A percentile compares a stretch with the other conserved stretches of the same genome.
phyloP scores from a whole-genome alignment of 148 eudicot species.

The Rhododendron kiyosumense region DNA sequence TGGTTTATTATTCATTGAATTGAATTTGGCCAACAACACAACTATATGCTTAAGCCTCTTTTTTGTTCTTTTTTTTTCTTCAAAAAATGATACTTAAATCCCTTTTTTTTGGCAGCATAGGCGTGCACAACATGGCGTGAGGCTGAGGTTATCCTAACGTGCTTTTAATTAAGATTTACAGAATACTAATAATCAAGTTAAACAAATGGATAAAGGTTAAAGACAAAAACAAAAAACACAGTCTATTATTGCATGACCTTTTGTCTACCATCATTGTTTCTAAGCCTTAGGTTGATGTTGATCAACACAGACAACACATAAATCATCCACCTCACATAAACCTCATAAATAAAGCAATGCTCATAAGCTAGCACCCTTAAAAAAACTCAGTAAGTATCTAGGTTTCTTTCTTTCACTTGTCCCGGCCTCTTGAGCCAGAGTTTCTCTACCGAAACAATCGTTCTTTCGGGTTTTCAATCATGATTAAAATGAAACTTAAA shows the following conservation, averaged over 20 bases:
- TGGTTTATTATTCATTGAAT: neutral
- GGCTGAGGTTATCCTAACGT: constrained; percentile 30
- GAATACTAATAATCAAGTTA: neutral
- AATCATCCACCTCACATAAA: neutral
- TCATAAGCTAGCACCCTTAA: neutral
- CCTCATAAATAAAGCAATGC: neutral
- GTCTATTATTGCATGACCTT: constrained; percentile 17
- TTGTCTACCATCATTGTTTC: constrained; percentile 20
- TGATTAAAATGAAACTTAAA: constrained; percentile 12
- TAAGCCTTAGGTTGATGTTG: constrained; percentile 5
- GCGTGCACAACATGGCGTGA: constrained; percentile 5
- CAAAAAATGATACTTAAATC: neutral
- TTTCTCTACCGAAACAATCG: neutral
- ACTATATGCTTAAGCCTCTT: neutral
- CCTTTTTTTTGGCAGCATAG: neutral
- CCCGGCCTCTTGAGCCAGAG: neutral
- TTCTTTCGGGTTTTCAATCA: neutral
- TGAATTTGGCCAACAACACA: neutral
- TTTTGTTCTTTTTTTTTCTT: neutral
- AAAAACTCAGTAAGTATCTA: neutral
- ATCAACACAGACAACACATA: neutral
- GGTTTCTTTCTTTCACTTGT: neutral
- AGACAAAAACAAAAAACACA: constrained; percentile 14
- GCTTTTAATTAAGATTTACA: neutral
- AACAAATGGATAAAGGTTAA: constrained; percentile 8